Conservation (phyloP, 2,329 filamentous ascomycete species). For the Pseudofabraea citricarpa region DNA sequence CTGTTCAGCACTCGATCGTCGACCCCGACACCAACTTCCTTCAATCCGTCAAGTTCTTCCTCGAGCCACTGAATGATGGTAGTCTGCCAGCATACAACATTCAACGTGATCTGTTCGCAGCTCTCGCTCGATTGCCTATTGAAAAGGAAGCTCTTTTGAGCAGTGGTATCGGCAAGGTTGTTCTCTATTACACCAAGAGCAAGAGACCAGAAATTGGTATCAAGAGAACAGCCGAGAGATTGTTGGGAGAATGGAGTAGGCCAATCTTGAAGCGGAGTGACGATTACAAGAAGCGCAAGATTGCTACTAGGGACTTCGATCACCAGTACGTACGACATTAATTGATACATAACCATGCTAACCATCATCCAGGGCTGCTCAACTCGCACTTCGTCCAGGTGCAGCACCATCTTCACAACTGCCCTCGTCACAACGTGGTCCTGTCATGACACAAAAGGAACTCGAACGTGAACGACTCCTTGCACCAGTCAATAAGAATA, state of each 20-base stretch:
- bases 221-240: conserved; percentile 86
- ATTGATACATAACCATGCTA: conserved; percentile 5
- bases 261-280: conserved; percentile 91
- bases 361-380: conserved; percentile 22
- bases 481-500: conserved; percentile 48
- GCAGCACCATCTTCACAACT: conserved; percentile 23
- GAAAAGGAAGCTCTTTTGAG: conserved; percentile 87
- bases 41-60: conserved; percentile 92
- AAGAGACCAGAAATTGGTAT: conserved; percentile 83
- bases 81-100: conserved; percentile 95
- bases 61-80: conserved; percentile 91
- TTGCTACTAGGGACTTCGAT: conserved; percentile 60
- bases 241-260: conserved; percentile 93
- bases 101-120: conserved; percentile 86
- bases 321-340: conserved; percentile 45
- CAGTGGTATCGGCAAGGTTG: conserved; percentile 92
- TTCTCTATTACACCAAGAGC: conserved; percentile 95
- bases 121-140: conserved; percentile 75
- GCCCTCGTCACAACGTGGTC: conserved; percentile 18
- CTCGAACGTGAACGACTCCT: conserved; percentile 52
- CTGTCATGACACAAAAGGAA: conserved; percentile 23
- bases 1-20: conserved; percentile 76
- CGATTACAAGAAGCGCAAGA: conserved; percentile 82
- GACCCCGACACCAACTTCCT: conserved; percentile 95
- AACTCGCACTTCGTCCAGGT: conserved; percentile 28